phyloP scores from a whole-genome alignment of 192 early-diverging fungal genomes.

The Backusella circina region DNA sequence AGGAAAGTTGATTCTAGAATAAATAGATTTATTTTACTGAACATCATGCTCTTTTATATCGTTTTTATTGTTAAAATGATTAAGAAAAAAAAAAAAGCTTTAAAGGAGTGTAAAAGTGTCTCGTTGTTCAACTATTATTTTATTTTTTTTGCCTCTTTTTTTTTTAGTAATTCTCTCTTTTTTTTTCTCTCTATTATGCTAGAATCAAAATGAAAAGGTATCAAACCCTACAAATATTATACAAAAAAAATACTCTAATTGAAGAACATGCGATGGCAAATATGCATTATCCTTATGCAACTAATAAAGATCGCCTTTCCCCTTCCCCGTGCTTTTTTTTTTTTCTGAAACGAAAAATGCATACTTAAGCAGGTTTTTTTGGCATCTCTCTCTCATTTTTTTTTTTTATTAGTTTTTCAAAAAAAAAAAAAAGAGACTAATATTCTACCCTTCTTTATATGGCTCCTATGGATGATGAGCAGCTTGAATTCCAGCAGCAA shows the following conservation, averaged over 20 bases:
- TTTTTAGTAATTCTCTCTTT: neutral
- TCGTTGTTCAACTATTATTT: neutral
- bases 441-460: neutral
- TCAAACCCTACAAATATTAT: neutral
- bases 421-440: neutral
- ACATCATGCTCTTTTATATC: neutral
- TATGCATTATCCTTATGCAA: neutral
- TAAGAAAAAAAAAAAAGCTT: no score
- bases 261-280: no score
- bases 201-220: neutral
- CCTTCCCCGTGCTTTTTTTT: neutral
- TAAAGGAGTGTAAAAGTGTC: neutral
- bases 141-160: no score
- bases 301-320: neutral
- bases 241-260: no score
- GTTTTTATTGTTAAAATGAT: neutral
- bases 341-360: neutral
- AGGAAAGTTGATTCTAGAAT: neutral
- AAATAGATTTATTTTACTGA: neutral
- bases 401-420: neutral
- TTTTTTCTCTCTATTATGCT: neutral
- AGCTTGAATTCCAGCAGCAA: conserved; percentile 72
- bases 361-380: neutral
- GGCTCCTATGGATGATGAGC: conserved; percentile 51
- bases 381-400: neutral